Percentiles rank a stretch among this genome's conserved stretches.
phyloP scores from a whole-genome alignment of 305 asterid species.

The Nicotiana rustica region DNA sequence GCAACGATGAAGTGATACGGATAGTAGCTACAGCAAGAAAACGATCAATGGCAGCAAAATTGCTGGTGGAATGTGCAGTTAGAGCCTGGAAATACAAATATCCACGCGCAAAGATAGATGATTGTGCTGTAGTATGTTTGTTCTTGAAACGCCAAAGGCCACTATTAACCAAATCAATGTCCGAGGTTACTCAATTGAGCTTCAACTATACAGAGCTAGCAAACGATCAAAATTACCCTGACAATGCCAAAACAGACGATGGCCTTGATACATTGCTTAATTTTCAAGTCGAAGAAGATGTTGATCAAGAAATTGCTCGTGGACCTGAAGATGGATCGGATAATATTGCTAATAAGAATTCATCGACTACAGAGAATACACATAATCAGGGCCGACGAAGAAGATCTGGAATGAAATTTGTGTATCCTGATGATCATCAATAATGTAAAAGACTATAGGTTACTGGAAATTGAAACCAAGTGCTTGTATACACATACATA shows the following conservation, averaged over 20 bases:
- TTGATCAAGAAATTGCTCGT: neutral
- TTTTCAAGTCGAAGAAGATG: conserved; percentile 34
- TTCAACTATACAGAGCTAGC: conserved; percentile 39
- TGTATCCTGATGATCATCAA: conserved; percentile 26
- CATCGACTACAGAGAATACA: neutral
- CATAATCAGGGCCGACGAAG: conserved; percentile 8
- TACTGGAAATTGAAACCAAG: neutral
- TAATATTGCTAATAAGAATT: neutral
- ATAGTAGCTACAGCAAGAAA: conserved; percentile 50
- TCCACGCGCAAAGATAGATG: conserved; percentile 49
- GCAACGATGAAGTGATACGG: conserved; percentile 47
- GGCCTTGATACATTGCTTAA: conserved; percentile 53
- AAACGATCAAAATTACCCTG: conserved; percentile 13
- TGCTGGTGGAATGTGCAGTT: conserved; percentile 46
- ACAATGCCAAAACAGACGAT: conserved; percentile 41
- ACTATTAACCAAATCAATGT: conserved; percentile 42
- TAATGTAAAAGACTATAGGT: neutral
- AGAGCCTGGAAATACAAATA: conserved; percentile 52
- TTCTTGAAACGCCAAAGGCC: conserved; percentile 49
- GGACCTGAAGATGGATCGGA: neutral
- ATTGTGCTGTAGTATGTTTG: conserved; percentile 47
- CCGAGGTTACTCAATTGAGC: conserved; percentile 46
- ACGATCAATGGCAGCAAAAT: conserved; percentile 49
- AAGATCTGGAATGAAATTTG: conserved; percentile 12
- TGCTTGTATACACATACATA: neutral